Percentiles rank a stretch among this genome's conserved stretches.
Evolutionary conservation across 148 eudicot genomes (phyloP).

Genomic region (Camellia lanceoleosa): DNA sequence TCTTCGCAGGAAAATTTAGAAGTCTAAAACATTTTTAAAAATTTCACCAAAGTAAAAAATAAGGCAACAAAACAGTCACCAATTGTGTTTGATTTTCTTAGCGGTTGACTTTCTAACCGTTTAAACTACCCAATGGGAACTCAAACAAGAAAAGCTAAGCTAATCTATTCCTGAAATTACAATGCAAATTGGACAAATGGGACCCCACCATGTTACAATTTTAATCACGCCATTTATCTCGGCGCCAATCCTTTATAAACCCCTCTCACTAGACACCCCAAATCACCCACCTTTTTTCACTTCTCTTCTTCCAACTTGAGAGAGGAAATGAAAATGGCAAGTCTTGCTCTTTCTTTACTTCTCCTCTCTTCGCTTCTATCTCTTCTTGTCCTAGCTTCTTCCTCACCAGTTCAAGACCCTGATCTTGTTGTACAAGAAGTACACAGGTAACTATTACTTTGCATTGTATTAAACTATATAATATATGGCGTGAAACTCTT

Average conservation of each 20-base stretch:
- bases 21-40: background rate
- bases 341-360: background rate
- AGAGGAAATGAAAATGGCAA: conserved; percentile 8
- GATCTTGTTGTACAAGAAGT: conserved; percentile 14
- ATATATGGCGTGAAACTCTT: background rate
- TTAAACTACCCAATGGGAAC: conserved; percentile 13
- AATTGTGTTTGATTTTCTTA: background rate
- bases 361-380: background rate
- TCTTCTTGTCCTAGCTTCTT: background rate
- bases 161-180: background rate
- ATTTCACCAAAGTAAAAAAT: background rate
- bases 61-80: background rate
- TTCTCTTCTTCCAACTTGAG: background rate
- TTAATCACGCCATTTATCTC: conserved; percentile 19
- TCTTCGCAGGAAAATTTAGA: background rate
- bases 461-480: background rate
- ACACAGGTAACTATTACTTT: background rate
- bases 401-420: conserved; percentile 18
- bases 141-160: no score
- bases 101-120: background rate
- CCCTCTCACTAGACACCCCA: background rate
- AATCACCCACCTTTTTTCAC: background rate
- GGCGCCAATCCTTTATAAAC: background rate
- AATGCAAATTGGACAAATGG: background rate
- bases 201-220: background rate